Evolutionary conservation across 163 green algal species (phyloP).

Genomic region (Scenedesmus sp.): DNA sequence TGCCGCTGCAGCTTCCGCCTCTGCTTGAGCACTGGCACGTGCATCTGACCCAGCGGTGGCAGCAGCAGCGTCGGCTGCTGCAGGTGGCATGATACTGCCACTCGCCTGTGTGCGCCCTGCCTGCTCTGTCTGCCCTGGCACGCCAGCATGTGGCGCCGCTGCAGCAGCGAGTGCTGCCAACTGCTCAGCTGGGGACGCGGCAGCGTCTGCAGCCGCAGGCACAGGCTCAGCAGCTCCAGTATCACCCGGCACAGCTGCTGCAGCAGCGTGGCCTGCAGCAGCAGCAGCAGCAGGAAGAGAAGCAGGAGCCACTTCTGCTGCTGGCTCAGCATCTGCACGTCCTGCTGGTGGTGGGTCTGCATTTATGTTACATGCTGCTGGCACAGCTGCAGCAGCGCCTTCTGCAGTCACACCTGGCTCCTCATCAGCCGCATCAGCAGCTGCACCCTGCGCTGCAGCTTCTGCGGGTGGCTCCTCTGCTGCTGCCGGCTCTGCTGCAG

Average conservation of each 20-base stretch:
- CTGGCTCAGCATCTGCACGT: background rate
- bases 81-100: background rate
- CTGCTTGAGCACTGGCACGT: background rate
- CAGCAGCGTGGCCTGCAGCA: background rate
- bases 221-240: background rate
- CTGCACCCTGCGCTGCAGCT: background rate
- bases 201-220: background rate
- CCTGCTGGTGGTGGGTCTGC: background rate
- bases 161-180: background rate
- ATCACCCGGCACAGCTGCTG: background rate
- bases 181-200: background rate
- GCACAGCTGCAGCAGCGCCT: background rate
- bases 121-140: background rate
- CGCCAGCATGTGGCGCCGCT: background rate
- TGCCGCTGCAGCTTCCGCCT: background rate
- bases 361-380: background rate
- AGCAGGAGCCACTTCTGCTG: background rate
- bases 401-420: background rate
- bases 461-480: background rate
- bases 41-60: background rate
- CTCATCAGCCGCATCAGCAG: constrained; percentile 4
- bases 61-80: background rate
- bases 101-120: background rate
- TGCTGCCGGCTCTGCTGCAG: constrained; percentile 8
- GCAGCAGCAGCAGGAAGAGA: background rate